Evolutionary conservation across 164 flowering plant species (phyloP).

Genomic region (Chloranthus sessilifolius): DNA sequence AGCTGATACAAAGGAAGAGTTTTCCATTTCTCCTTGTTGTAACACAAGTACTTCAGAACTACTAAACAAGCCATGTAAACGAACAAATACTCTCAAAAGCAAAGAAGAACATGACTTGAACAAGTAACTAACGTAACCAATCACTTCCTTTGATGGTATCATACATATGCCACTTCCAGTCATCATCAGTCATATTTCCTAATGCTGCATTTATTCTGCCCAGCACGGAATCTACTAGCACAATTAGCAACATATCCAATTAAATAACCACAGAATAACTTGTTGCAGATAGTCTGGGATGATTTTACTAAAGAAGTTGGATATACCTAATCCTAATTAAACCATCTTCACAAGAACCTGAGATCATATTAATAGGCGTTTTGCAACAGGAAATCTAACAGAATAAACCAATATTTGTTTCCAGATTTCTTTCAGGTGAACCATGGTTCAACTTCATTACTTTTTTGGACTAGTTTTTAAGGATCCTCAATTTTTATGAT

Average conservation of each 20-base stretch:
- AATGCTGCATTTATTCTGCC: constrained; percentile 97
- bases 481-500: no score
- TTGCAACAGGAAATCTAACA: neutral
- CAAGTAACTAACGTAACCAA: constrained; percentile 60
- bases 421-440: neutral
- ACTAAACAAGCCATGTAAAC: neutral
- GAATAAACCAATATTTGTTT: neutral
- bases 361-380: no score
- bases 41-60: no score
- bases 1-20: no score
- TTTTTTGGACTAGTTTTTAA: no score
- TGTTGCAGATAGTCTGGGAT: neutral
- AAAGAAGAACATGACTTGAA: neutral
- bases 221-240: constrained; percentile 24
- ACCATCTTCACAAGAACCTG: neutral
- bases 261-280: no score
- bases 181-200: constrained; percentile 94
- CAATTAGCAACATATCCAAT: constrained; percentile 9
- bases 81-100: neutral
- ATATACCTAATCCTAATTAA: neutral
- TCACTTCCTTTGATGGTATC: constrained; percentile 98
- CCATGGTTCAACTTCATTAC: neutral
- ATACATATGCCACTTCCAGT: constrained; percentile 99
- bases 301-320: neutral
- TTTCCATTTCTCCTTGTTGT: neutral